Conservation (phyloP, 345 rosid species). For the Eucalyptus erythrocorys region DNA sequence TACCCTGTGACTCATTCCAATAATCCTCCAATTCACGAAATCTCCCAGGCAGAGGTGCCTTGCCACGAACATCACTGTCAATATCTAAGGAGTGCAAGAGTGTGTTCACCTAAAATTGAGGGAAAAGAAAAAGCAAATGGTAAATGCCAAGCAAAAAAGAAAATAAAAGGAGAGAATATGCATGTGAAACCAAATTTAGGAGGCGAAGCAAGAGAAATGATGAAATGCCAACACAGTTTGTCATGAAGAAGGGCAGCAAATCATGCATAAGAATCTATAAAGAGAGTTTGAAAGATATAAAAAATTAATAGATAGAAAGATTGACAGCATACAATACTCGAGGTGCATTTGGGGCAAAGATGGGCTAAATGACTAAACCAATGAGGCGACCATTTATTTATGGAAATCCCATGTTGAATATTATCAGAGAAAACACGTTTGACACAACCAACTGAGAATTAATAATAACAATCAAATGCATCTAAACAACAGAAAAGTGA, state of each 20-base stretch:
- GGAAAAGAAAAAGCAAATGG: background rate
- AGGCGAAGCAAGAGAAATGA: background rate
- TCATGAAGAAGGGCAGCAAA: background rate
- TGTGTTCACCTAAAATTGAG: slow-evolving; percentile 60
- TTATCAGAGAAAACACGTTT: background rate
- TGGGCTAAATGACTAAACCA: background rate
- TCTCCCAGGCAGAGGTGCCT: slow-evolving; percentile 72
- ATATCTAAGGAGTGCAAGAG: slow-evolving; percentile 85
- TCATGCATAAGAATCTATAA: background rate
- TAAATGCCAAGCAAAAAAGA: background rate
- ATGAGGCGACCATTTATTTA: background rate
- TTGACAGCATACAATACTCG: background rate
- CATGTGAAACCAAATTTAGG: background rate
- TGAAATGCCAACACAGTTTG: background rate
- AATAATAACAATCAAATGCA: background rate
- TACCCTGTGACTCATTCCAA: slow-evolving; percentile 97
- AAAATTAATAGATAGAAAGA: background rate
- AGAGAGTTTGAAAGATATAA: background rate
- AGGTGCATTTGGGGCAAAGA: background rate
- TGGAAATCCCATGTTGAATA: background rate
- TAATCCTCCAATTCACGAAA: slow-evolving; percentile 77
- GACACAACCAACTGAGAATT: background rate
- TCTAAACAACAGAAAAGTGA: background rate
- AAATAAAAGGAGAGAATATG: background rate
- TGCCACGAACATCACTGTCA: slow-evolving; percentile 53